Evolutionary conservation across 768 basidiomycete genomes (phyloP).

Genomic region (Sarcomyxa edulis): DNA sequence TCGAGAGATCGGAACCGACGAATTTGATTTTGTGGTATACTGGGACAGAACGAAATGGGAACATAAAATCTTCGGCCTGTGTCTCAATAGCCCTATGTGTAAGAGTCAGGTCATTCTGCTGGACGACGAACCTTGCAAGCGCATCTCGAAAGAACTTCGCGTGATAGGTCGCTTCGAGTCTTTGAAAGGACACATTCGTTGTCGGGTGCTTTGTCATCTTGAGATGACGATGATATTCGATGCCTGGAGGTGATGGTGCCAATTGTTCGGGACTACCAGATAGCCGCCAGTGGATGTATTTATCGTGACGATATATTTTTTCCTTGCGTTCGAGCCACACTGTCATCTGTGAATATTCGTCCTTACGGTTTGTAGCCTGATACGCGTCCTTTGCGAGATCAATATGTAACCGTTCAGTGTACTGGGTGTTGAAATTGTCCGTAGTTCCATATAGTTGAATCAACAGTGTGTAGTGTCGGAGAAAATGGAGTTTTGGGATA

Average conservation of each 20-base stretch:
- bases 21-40: slow-evolving; percentile 4
- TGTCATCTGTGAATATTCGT: slow-evolving; percentile 34
- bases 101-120: too few relatives aligned
- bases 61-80: background rate
- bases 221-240: too few relatives aligned
- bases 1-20: background rate
- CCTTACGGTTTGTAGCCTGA: slow-evolving; percentile 17
- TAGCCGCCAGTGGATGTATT: slow-evolving; percentile 21
- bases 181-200: background rate
- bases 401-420: slow-evolving; percentile 9
- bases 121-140: background rate
- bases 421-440: slow-evolving; percentile 12
- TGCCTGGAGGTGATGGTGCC: slow-evolving; percentile 7
- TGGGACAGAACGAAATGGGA: background rate
- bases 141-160: background rate
- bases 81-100: background rate
- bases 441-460: slow-evolving; percentile 9
- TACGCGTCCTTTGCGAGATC: slow-evolving; percentile 25
- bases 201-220: slow-evolving; percentile 12
- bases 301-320: slow-evolving; percentile 17
- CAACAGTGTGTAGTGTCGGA: slow-evolving; percentile 11
- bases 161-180: background rate
- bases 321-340: slow-evolving; percentile 30
- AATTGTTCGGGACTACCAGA: slow-evolving; percentile 4
- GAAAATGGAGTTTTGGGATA: slow-evolving; percentile 27